Conservation (phyloP, 2,329 filamentous ascomycete genomes). For the Waltergamsia citrina region DNA sequence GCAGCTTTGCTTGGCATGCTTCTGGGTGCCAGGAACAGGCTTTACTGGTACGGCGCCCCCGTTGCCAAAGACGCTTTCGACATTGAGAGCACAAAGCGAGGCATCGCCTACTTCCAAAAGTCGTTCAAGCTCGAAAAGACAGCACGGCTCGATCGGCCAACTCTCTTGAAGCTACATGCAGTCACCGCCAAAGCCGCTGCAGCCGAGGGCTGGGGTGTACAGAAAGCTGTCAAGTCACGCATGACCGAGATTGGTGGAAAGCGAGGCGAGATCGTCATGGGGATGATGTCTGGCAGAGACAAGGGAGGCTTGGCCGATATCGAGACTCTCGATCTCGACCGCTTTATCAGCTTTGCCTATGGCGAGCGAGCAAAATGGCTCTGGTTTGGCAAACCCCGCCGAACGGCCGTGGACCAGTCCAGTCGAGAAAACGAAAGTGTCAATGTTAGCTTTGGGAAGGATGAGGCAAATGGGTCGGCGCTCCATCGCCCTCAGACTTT, state of each 20-base stretch:
- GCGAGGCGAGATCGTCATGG: conserved; percentile 87
- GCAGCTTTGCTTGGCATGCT: conserved; percentile 79
- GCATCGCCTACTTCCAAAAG: conserved; percentile 84
- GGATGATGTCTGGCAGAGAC: conserved; percentile 81
- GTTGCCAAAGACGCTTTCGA: conserved; percentile 91
- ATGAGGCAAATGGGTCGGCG: conserved; percentile 29
- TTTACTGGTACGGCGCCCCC: conserved; percentile 76
- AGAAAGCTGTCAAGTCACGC: conserved; percentile 88
- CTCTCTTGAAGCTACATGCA: conserved; percentile 69
- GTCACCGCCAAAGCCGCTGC: conserved; percentile 85
- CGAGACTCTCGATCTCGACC: conserved; percentile 83
- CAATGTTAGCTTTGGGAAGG: conserved; percentile 44
- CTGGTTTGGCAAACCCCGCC: conserved; percentile 83
- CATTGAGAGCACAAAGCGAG: conserved; percentile 69
- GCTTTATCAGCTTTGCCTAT: conserved; percentile 66
- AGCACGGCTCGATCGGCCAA: conserved; percentile 72
- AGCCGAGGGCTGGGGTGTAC: conserved; percentile 86
- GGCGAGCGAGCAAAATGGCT: conserved; percentile 88
- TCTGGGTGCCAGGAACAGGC: conserved; percentile 80
- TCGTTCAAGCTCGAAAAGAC: conserved; percentile 71
- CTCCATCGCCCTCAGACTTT: conserved; percentile 35
- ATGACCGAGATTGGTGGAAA: conserved; percentile 91
- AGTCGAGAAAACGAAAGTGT: conserved; percentile 36
- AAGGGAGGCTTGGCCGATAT: conserved; percentile 87
- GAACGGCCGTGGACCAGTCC: conserved; percentile 39